Evolutionary conservation across 148 eudicot genomes (phyloP).

Genomic region (Camellia granthamiana): DNA sequence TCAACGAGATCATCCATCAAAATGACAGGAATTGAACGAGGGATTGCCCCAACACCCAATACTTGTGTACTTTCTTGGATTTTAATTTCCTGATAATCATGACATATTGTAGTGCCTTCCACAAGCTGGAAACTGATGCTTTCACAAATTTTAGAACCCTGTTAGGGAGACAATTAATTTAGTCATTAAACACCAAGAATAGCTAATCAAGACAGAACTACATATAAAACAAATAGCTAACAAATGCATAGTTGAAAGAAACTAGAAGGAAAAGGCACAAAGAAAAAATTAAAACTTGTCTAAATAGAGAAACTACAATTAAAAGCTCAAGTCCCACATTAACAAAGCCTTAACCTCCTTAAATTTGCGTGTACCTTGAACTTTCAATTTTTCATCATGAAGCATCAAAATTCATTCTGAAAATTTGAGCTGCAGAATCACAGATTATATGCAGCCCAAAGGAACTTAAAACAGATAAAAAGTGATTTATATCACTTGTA

Average conservation of each 20-base stretch:
- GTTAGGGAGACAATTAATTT: constrained; percentile 12
- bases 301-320: background rate
- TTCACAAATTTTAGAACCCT: constrained; percentile 53
- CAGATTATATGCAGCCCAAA: too few relatives aligned
- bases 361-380: background rate
- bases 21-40: constrained; percentile 91
- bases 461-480: too few relatives aligned
- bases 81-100: constrained; percentile 95
- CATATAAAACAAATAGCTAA: background rate
- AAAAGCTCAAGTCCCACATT: too few relatives aligned
- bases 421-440: background rate
- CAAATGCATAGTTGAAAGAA: background rate
- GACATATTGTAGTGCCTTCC: constrained; percentile 58
- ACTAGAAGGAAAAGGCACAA: background rate
- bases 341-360: background rate
- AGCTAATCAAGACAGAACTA: constrained; percentile 1
- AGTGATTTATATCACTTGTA: background rate
- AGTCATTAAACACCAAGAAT: background rate
- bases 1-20: constrained; percentile 93
- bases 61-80: constrained; percentile 93
- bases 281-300: background rate
- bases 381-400: background rate
- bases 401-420: constrained; percentile 1
- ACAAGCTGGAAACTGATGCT: constrained; percentile 63
- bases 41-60: constrained; percentile 88